Conservation (phyloP, 805 yeast genomes). For the Clavispora vitiphila region DNA sequence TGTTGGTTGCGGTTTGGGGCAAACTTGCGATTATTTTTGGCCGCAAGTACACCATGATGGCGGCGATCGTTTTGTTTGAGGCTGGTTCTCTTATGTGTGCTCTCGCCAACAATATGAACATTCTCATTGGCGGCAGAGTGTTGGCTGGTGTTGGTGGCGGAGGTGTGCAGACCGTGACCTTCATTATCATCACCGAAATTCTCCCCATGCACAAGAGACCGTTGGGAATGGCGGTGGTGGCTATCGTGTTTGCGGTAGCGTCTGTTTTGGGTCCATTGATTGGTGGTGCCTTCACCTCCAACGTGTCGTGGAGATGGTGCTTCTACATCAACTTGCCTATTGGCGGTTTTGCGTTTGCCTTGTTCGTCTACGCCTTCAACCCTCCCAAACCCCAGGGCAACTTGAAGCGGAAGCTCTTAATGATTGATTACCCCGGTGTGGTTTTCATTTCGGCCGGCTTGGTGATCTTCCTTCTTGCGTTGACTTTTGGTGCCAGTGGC, state of each 20-base stretch:
- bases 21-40: conserved; percentile 34
- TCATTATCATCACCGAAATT: conserved; percentile 28
- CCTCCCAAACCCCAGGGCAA: conserved; percentile 15
- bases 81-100: conserved; percentile 37
- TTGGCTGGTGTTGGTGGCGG: conserved; percentile 36
- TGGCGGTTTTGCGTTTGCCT: conserved; percentile 17
- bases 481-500: conserved; percentile 20
- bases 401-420: conserved; percentile 11
- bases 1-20: conserved; percentile 34
- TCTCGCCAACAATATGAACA: conserved; percentile 29
- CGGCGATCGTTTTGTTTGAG: conserved; percentile 23
- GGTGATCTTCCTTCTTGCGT: conserved; percentile 19
- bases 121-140: conserved; percentile 38
- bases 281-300: conserved; percentile 23
- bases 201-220: conserved; percentile 26
- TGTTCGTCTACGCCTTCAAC: conserved; percentile 16
- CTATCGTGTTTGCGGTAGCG: conserved; percentile 18
- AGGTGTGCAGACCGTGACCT: conserved; percentile 26
- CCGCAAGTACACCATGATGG: conserved; percentile 26
- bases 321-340: conserved; percentile 24
- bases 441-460: conserved; percentile 16
- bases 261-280: conserved; percentile 22
- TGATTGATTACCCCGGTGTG: conserved; percentile 19
- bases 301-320: conserved; percentile 25
- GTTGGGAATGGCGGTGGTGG: conserved; percentile 18